Conservation (phyloP, 495 filamentous ascomycete species). For the Penicillium angulare region DNA sequence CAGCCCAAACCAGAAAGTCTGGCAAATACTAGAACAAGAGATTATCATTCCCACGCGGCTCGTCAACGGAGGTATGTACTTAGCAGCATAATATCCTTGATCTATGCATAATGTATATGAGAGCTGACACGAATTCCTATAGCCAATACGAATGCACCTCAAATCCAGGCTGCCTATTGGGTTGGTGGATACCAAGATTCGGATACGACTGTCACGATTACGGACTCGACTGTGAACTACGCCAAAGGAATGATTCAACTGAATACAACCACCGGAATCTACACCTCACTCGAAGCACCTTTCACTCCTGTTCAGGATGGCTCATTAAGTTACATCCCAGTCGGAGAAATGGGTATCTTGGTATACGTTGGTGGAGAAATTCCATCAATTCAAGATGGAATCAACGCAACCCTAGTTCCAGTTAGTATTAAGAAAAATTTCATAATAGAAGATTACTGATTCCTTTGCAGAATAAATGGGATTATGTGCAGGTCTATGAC, state of each 20-base stretch:
- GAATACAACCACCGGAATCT: constrained; percentile 13
- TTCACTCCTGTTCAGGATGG: constrained; percentile 12
- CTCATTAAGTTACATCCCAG: constrained; percentile 10
- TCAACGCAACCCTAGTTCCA: constrained; percentile 1
- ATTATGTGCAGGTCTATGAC: constrained; percentile 17
- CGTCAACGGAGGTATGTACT: constrained; percentile 7
- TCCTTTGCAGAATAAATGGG: constrained; percentile 17
- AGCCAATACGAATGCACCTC: constrained; percentile 10
- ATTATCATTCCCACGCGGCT: constrained; percentile 8
- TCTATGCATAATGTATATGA: too few species aligned
- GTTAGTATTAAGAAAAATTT: background rate
- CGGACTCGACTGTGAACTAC: constrained; percentile 7
- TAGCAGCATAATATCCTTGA: too few species aligned
- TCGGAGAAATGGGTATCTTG: constrained; percentile 5
- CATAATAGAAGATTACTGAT: background rate
- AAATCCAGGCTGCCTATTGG: constrained; percentile 14
- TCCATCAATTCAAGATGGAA: constrained; percentile 9
- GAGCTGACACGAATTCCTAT: too few species aligned
- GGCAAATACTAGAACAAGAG: background rate
- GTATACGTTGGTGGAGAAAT: constrained; percentile 15
- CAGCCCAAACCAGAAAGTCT: background rate
- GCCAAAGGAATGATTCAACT: constrained; percentile 9
- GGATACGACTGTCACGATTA: constrained; percentile 12
- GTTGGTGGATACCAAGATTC: constrained; percentile 11
- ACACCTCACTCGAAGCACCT: constrained; percentile 4